A percentile compares a stretch with the other conserved stretches of the same genome.
Evolutionary conservation across 805 yeast genomes (phyloP).

Genomic region (Yarrowia sp.): DNA sequence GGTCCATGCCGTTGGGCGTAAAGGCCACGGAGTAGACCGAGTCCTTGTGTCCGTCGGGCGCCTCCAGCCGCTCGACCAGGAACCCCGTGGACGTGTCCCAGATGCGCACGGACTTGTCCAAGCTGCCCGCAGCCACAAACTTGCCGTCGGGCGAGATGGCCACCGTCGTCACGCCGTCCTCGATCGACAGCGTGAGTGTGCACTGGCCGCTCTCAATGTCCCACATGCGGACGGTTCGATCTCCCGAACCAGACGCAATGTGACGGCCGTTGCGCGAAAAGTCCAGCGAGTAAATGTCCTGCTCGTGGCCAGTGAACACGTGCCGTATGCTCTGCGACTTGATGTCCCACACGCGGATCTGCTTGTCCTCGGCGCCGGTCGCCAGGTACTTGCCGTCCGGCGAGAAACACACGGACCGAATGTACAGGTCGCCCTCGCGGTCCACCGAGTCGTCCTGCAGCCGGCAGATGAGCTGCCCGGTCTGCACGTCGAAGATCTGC

Average conservation of each 20-base stretch:
- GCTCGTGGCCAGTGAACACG: slow-evolving; percentile 86
- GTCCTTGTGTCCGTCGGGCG: slow-evolving; percentile 94
- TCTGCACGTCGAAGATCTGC: slow-evolving; percentile 87
- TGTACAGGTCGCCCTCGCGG: slow-evolving; percentile 78
- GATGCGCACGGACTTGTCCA: slow-evolving; percentile 91
- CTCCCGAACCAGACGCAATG: slow-evolving; percentile 94
- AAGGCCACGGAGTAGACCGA: slow-evolving; percentile 94
- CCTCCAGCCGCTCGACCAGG: slow-evolving; percentile 86
- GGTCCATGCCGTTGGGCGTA: slow-evolving; percentile 85
- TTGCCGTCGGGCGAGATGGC: slow-evolving; percentile 95
- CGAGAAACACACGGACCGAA: slow-evolving; percentile 92
- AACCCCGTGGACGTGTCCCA: slow-evolving; percentile 95
- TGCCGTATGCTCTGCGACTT: slow-evolving; percentile 80
- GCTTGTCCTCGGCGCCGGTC: slow-evolving; percentile 77
- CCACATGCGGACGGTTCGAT: slow-evolving; percentile 95
- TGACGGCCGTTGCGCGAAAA: slow-evolving; percentile 93
- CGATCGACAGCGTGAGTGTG: slow-evolving; percentile 81
- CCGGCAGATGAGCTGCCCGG: slow-evolving; percentile 85
- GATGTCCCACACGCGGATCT: slow-evolving; percentile 93
- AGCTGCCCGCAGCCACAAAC: slow-evolving; percentile 92
- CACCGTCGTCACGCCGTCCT: slow-evolving; percentile 97
- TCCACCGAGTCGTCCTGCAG: slow-evolving; percentile 78
- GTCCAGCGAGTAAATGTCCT: slow-evolving; percentile 93
- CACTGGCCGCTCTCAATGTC: slow-evolving; percentile 88
- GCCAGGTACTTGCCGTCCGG: slow-evolving; percentile 93